Conservation (phyloP, 495 filamentous ascomycete species). For the Talaromyces proteolyticus region DNA sequence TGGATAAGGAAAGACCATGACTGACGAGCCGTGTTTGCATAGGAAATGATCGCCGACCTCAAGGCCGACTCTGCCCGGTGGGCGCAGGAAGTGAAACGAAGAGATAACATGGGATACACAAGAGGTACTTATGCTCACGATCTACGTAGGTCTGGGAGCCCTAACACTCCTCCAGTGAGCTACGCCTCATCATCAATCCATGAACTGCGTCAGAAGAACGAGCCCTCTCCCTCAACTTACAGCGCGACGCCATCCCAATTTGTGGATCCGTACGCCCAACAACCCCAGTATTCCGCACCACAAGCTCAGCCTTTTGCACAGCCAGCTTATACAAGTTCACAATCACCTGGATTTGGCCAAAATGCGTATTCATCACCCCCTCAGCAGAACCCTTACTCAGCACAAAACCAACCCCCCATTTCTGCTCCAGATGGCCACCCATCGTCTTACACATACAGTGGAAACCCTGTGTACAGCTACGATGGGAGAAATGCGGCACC, state of each 20-base stretch:
- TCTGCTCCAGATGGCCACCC: conserved; percentile 33
- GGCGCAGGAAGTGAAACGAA: conserved; percentile 61
- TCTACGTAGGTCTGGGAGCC: conserved; percentile 24
- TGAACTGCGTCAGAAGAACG: conserved; percentile 6
- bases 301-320: conserved; percentile 28
- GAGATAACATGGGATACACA: conserved; percentile 39
- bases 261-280: conserved; percentile 22
- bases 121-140: conserved; percentile 43
- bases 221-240: conserved; percentile 16
- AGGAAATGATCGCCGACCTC: conserved; percentile 88
- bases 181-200: conserved; percentile 7
- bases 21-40: conserved; percentile 16
- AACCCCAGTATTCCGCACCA: conserved; percentile 28
- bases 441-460: conserved; percentile 34
- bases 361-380: conserved; percentile 7
- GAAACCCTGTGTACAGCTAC: conserved; percentile 28
- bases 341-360: conserved; percentile 1
- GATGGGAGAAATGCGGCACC: conserved; percentile 41
- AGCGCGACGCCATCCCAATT: conserved; percentile 25
- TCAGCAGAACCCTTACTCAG: conserved; percentile 25
- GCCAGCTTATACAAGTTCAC: conserved; percentile 13
- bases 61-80: conserved; percentile 77
- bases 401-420: conserved; percentile 27
- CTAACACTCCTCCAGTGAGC: conserved; percentile 10
- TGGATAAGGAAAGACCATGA: conserved; percentile 7